Evolutionary conservation across 1,284 basidiomycete species (phyloP), one percentile per base, ranked within the genome.

Genomic region (Ceratobasidium sp.): DNA sequence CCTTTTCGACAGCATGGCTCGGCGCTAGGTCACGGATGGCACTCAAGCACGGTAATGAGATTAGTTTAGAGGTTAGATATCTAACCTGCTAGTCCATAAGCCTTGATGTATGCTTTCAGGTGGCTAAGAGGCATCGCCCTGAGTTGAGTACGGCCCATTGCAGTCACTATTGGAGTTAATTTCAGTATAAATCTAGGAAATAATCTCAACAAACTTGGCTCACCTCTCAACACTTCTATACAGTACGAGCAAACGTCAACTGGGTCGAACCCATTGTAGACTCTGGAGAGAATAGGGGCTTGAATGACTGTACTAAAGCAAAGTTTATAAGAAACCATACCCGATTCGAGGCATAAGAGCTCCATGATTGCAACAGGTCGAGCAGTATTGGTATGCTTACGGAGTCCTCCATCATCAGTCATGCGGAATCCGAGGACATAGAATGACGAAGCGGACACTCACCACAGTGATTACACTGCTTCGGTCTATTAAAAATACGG

Each of bases 221-320:
- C 47, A 54, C 63, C 63, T 66, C 47, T 66, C 35, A 66, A 23
- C 3, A 66, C 63, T 43, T 66, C 63, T 21, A 66, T 66, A 26
- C 63, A 66, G 26, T 66, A 66, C 11, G 63, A 66, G 43, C 63
- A 66, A 11, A 66, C 63, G 49, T 66, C 63, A 16, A 54, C 63
- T 16, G 63, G 63, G 49, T 66, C 63, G 43, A 66, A 66, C 32
- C 63, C 63, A 26, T 66, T 66, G 23, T 66, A 66, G 14, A 66
- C 63, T 52, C 63, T 66, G 38, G 6, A 38, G 35, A 38, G 49
- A 26, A 35, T 35, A 35, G 30, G n/a, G 23, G 8, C 11, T 38
- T 38, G 35, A 38, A 32, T 57, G 18, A 57, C 16, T 35, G 26
- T 57, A 18, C 18, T 35, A 6, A 6, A 32, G 7, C n/a, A 32